Base-by-base conservation (phyloP, 805 yeast species). In the Saccharomycopsis amapae region DNA sequence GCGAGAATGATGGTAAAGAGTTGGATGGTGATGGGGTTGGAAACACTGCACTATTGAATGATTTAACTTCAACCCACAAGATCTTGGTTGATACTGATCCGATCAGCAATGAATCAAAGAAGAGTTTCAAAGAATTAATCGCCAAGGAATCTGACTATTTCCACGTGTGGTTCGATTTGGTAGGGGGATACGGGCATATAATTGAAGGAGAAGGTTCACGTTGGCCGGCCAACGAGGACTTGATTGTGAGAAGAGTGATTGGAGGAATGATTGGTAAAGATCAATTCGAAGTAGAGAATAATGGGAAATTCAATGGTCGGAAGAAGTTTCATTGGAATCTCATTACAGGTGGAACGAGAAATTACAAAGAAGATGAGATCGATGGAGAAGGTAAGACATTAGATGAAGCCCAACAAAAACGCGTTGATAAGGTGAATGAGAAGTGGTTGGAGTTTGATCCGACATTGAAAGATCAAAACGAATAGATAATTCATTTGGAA, bases 111-210 rank as follows among this genome's bases (percentile, higher is more conserved):
- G 53, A 53, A 25, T 62, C 61, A 4, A 38, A 49, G 34, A 50
- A 51, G 33, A 63, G 62, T n/a, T 56, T 65, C 40, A 57, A 64
- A 26, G 49, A 58, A 3, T 54, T 60, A 12, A 62, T 74, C 20
- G 73, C 75, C 3, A 63, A 67, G 39, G 73, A 73, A 42, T 71
- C 75, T 2, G 73, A 75, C 1, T 74, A 64, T 52, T 72, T 69
- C 54, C 78, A 73, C 53, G 72, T 69, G 5, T 74, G 79, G 79
- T 57, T 70, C 42, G 59, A 59, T 17, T 38, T 67, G 4, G 63
- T 68, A 39, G 77, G 76, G 18, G 78, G 79, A 0, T 41, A 69
- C 34, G 79, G 75, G 1, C 78, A 73, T 54, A 70, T 74, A 5
- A 63, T 73, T 5, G 78, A 74, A 48, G 44, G 20, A 6, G 62